These are phyloP conservation scores for Geopyxis carbonaria DNA, from an alignment of 495 filamentous ascomycete species.

Conservation along the genomic window DNA sequence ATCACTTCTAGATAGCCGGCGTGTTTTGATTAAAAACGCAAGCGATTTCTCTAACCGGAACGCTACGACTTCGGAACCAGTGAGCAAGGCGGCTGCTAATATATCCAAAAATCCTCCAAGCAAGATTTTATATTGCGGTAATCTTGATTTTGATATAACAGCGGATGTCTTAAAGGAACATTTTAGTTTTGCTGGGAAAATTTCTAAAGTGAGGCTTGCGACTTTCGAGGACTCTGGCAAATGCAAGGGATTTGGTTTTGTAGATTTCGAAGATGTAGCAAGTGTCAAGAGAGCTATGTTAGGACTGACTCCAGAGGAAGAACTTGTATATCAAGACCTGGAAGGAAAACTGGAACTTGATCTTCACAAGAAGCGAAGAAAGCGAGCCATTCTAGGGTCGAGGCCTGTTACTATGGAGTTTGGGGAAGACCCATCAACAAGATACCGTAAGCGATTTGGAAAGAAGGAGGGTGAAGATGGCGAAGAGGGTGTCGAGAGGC, in stretches of 20 bases:
- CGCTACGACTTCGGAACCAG: constrained; percentile 35
- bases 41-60: constrained; percentile 69
- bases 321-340: constrained; percentile 38
- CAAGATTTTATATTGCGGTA: constrained; percentile 78
- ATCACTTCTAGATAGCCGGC: constrained; percentile 52
- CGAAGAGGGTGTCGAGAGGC: constrained; percentile 9
- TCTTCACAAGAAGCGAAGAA: constrained; percentile 35
- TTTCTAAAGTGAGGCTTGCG: constrained; percentile 65
- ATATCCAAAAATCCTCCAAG: constrained; percentile 42
- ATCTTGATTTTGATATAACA: constrained; percentile 70
- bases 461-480: constrained; percentile 34
- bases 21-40: constrained; percentile 78
- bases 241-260: constrained; percentile 94
- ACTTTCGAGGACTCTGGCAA: constrained; percentile 95
- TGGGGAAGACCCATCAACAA: constrained; percentile 68
- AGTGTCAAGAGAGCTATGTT: constrained; percentile 61
- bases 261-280: constrained; percentile 66
- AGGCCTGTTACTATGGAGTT: constrained; percentile 74
- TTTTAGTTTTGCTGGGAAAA: constrained; percentile 63
- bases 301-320: constrained; percentile 49
- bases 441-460: constrained; percentile 87
- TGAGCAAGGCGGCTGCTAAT: constrained; percentile 20
- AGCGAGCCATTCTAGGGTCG: constrained; percentile 31
- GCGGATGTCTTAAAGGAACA: constrained; percentile 63
- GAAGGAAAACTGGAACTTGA: constrained; percentile 37